phyloP scores from a whole-genome alignment of 2,329 filamentous ascomycete species.

The Parastagonospora nodorum region DNA sequence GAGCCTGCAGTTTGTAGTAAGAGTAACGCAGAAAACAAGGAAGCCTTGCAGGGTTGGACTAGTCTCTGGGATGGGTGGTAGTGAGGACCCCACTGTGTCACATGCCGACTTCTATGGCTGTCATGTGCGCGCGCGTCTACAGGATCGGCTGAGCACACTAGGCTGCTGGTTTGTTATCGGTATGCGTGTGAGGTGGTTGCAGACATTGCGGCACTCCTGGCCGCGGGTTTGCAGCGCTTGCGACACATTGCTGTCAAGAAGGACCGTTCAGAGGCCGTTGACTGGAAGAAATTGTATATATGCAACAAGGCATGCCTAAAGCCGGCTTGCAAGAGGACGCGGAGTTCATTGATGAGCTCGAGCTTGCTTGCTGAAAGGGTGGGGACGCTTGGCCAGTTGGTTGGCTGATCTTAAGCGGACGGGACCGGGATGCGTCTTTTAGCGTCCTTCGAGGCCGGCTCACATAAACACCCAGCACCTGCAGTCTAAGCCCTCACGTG shows the following conservation, averaged over 20 bases:
- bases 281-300: too few species aligned
- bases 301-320: too few species aligned
- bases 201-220: not conserved
- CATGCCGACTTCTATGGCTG: not conserved
- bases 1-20: too few species aligned
- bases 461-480: not conserved
- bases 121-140: not conserved
- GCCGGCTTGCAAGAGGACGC: too few species aligned
- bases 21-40: too few species aligned
- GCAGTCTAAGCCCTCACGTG: not conserved
- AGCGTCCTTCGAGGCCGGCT: not conserved
- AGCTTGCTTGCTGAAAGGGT: not conserved
- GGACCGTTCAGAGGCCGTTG: too few species aligned
- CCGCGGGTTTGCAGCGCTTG: not conserved
- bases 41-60: too few species aligned
- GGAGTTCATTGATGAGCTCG: not conserved
- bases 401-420: conserved; percentile 8
- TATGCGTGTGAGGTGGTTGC: not conserved
- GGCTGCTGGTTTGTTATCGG: conserved; percentile 1
- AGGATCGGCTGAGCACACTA: not conserved
- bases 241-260: not conserved
- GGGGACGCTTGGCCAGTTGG: conserved; percentile 11
- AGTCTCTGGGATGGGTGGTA: too few species aligned
- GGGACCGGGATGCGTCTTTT: not conserved
- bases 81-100: too few species aligned